Conservation (phyloP, 345 rosid genomes). For the Viola odorata region DNA sequence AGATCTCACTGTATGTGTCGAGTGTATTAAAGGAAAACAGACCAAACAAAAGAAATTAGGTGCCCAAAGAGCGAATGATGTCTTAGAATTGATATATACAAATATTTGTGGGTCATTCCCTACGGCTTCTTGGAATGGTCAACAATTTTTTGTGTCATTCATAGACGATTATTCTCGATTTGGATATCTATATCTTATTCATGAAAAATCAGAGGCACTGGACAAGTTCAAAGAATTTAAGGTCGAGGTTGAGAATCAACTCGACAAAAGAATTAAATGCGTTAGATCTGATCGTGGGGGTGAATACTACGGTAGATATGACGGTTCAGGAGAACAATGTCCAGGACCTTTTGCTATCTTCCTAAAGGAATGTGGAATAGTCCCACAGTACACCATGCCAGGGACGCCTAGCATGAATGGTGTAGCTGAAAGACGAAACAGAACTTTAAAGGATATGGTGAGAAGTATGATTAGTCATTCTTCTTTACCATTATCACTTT, state of each 20-base stretch:
- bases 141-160: background rate
- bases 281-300: background rate
- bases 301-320: no score
- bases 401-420: background rate
- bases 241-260: background rate
- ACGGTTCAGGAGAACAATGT: no score
- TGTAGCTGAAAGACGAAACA: background rate
- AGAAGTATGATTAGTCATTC: background rate
- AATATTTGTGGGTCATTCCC: background rate
- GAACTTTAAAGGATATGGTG: background rate
- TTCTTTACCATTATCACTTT: background rate
- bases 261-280: no score
- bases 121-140: no score
- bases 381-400: background rate
- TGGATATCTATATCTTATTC: background rate
- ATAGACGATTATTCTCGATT: background rate
- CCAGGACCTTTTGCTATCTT: background rate
- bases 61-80: background rate
- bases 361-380: background rate
- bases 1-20: background rate
- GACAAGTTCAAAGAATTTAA: background rate
- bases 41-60: background rate
- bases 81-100: background rate
- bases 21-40: conserved; percentile 6
- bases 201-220: background rate